Percentiles rank a stretch among this genome's conserved stretches.
Evolutionary conservation across 257 asterid genomes (phyloP).

Genomic region (Eustoma russellianum): DNA sequence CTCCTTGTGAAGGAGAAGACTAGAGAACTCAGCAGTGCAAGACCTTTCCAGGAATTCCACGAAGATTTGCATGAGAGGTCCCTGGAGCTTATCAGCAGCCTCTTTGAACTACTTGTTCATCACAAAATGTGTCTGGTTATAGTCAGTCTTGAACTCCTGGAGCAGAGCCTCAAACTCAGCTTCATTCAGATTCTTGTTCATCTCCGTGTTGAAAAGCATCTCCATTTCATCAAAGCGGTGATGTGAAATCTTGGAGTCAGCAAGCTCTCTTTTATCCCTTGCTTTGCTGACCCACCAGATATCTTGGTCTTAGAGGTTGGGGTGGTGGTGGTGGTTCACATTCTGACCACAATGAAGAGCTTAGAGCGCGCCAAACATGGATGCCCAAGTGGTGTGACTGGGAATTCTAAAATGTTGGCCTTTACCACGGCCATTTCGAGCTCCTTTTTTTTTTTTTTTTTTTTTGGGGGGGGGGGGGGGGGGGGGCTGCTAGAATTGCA

Average conservation of each 20-base stretch:
- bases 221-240: conserved; percentile 95
- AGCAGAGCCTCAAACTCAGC: conserved; percentile 72
- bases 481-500: not conserved
- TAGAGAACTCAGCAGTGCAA: conserved; percentile 96
- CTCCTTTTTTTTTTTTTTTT: too few species aligned
- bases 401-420: conserved; percentile 46
- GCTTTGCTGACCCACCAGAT: conserved; percentile 18
- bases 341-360: conserved; percentile 26
- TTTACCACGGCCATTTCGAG: conserved; percentile 58
- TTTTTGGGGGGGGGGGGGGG: too few species aligned
- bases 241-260: conserved; percentile 80
- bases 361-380: conserved; percentile 11
- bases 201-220: conserved; percentile 83
- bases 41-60: conserved; percentile 93
- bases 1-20: conserved; percentile 79
- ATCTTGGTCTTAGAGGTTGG: conserved; percentile 25
- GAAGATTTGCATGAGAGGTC: conserved; percentile 66
- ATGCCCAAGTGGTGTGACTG: conserved; percentile 17
- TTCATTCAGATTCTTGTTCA: conserved; percentile 80
- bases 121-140: conserved; percentile 88
- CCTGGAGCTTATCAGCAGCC: conserved; percentile 80
- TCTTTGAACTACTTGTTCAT: conserved; percentile 86
- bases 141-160: conserved; percentile 98
- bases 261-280: conserved; percentile 60
- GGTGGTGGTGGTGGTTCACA: conserved; percentile 36